Evolutionary conservation across 2,329 filamentous ascomycete genomes (phyloP), one percentile per base, ranked within the genome.

Genomic region (Talaromyces pinophilus): DNA sequence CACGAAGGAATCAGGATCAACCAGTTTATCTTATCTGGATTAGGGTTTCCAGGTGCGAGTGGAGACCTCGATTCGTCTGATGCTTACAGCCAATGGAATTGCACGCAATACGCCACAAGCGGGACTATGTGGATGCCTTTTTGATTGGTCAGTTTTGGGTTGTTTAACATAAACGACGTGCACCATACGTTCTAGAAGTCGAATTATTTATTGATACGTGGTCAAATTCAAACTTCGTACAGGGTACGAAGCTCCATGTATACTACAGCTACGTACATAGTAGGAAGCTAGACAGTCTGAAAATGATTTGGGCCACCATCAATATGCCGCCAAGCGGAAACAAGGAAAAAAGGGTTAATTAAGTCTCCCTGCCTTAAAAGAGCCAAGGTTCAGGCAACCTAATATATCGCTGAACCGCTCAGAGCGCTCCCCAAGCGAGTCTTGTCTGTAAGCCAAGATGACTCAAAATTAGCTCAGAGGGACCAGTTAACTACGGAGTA

Each of bases 391-490:
- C 33, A 57, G 33, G n/a, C 54, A 57, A 40, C 30, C 54, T 57
- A 40, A 40, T 57, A 57, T 17, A 38, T 38, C n/a, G 30, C 54
- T 25, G 46, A 28, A 22, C 48, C 61, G 48, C 61, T 63, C 48
- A 55, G 61, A 54, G 61, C 33, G 35, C 61, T n/a, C 61, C 40
- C 48, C 59, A 55, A 63, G 61, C 61, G 61, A 63, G 61, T 17
- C 59, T n/a, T 22, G 33, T 48, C 42, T 62, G 59, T 59, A 59
- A 25, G 30, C 33, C 30, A 54, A 62, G 17, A 15, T 13, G 46
- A 22, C 42, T 30, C 30, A 38, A 54, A 19, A 55, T 55, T 35
- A 35, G 33, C 28, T 22, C 52, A 55, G 15, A 28, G 50, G 5
- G 17, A n/a, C 15, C 33, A 19, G 19, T 19, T 19, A 19, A 19